These are phyloP conservation scores for Carex littledalei DNA, from an alignment of 176 grass and related monocot species.

Conservation along the genomic window DNA sequence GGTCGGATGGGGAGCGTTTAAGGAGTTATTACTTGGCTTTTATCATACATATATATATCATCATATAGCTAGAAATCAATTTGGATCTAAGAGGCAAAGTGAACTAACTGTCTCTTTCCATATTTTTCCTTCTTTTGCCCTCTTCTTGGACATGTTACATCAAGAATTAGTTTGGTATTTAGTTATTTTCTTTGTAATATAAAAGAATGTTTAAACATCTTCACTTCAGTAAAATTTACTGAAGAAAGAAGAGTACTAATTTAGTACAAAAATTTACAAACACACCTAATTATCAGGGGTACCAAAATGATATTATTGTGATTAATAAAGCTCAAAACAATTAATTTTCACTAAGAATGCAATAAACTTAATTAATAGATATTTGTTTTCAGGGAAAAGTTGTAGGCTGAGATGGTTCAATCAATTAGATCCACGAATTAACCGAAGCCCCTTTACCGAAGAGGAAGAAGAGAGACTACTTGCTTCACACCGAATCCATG, in stretches of 20 bases:
- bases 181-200: background rate
- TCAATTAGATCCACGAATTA: slow-evolving; percentile 86
- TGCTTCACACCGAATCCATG: slow-evolving; percentile 67
- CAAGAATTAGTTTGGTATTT: slow-evolving; percentile 3
- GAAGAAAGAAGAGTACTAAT: background rate
- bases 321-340: background rate
- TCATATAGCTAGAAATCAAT: background rate
- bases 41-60: background rate
- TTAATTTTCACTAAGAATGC: background rate
- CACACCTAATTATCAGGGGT: background rate
- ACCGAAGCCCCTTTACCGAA: slow-evolving; percentile 76
- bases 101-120: background rate
- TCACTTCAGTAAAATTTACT: background rate
- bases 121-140: background rate
- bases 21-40: background rate
- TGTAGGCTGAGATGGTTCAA: slow-evolving; percentile 98
- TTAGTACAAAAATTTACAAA: background rate
- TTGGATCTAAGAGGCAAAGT: background rate
- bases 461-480: slow-evolving; percentile 85
- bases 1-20: too few relatives aligned
- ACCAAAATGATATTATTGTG: background rate
- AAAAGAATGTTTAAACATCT: background rate
- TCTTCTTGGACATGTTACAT: background rate
- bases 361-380: background rate
- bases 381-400: slow-evolving; percentile 64